Base-by-base conservation (phyloP, 257 asterid genomes). In the Paulownia fortunei region DNA sequence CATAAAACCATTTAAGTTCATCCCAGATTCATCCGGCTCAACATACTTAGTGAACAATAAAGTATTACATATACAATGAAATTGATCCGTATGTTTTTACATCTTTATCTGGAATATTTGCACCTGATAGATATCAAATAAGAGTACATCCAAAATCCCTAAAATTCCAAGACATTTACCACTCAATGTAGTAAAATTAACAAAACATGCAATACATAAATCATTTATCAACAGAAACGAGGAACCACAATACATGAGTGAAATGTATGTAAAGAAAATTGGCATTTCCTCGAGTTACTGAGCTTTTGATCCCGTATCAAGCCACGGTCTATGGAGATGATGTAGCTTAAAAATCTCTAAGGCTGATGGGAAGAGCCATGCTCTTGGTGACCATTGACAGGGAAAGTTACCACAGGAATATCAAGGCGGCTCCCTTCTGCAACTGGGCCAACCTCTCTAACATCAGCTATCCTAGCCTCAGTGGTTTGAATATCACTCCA, bases 401-500 rank as follows among this genome's bases (percentile, higher is more conserved):
- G 94, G 76, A 79, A 83, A 65, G 73, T 78, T 72, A 89, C 97
- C 10, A 89, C 97, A 0, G 97, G 86, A 64, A 95, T 93, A 81
- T 95, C 99, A 41, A 76, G 89, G 84, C 97, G 91, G 83, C 72
- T 87, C 52, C 82, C 79, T 78, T 86, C 94, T 21, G 84, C 84
- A 73, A 84, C 93, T 6, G 90, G 90, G 46, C 91, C 86, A 34
- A 95, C 94, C 84, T 93, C 99, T 84, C 97, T 82, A 23, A 95
- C 99, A 62, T 95, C 96, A 18, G 99, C 96, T 80, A 92, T 88
- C 26, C 82, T 87, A 51, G 96, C 84, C 79, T 95, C 97, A 0
- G 97, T 91, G 26, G 97, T 87, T 76, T 93, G 94, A 76, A 91
- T 95, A 75, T 93, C 99, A 69, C 90, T 94, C 99, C 99, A 94